Evolutionary conservation across 441 rosid genomes (phyloP).

Genomic region (Euphorbia schlechtendalii): DNA sequence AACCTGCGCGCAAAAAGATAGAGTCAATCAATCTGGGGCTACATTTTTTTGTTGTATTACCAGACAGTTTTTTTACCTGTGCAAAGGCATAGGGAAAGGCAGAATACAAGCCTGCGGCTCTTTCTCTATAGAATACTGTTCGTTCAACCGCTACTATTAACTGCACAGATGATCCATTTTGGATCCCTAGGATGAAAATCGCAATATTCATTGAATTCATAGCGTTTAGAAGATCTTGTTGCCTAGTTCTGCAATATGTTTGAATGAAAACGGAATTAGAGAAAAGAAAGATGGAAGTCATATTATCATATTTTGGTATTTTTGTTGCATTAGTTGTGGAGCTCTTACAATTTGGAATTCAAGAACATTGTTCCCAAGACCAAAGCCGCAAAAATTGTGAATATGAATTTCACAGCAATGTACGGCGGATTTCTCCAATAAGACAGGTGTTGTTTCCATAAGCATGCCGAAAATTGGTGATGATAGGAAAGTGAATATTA

Average conservation of each 20-base stretch:
- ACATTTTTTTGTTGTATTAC: not conserved
- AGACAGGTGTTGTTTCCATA: slow-evolving; percentile 75
- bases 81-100: slow-evolving; percentile 53
- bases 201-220: slow-evolving; percentile 68
- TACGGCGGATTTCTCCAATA: slow-evolving; percentile 82
- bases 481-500: slow-evolving; percentile 51
- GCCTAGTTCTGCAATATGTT: slow-evolving; percentile 22
- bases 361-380: slow-evolving; percentile 73
- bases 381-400: slow-evolving; percentile 51
- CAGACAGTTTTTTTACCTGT: slow-evolving; percentile 13
- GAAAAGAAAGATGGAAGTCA: not conserved
- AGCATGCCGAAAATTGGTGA: slow-evolving; percentile 58
- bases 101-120: slow-evolving; percentile 44
- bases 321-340: not conserved
- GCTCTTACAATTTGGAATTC: slow-evolving; percentile 54
- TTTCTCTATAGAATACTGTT: slow-evolving; percentile 61
- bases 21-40: not conserved
- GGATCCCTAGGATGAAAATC: slow-evolving; percentile 55
- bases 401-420: slow-evolving; percentile 62
- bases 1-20: slow-evolving; percentile 30
- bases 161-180: slow-evolving; percentile 54
- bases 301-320: not conserved
- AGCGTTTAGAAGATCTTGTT: slow-evolving; percentile 54
- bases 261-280: not conserved
- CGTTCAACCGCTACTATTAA: slow-evolving; percentile 56